phyloP scores from a whole-genome alignment of 1,284 basidiomycete genomes.

The Coriolopsis trogii region DNA sequence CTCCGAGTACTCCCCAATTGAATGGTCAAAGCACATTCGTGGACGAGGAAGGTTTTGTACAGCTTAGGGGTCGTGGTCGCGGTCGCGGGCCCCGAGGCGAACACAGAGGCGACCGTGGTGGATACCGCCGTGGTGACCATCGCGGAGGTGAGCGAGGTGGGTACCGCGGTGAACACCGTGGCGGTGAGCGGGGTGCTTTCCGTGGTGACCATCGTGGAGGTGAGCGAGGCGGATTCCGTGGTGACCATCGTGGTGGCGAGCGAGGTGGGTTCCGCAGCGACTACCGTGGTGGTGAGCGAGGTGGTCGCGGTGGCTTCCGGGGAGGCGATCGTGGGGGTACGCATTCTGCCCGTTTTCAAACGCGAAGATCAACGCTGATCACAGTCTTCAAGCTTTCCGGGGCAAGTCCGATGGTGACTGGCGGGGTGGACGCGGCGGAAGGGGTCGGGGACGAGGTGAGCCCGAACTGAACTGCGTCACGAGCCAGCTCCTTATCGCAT shows the following conservation, averaged over 20 bases:
- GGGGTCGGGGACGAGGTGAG: conserved; percentile 45
- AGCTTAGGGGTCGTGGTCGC: conserved; percentile 42
- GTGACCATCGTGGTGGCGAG: conserved; percentile 41
- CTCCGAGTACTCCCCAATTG: conserved; percentile 23
- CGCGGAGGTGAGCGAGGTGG: conserved; percentile 29
- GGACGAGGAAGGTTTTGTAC: conserved; percentile 69
- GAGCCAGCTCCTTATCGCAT: background rate
- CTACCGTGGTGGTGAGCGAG: background rate
- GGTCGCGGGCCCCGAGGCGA: conserved; percentile 30
- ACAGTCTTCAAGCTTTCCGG: conserved; percentile 36
- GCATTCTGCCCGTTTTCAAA: conserved; percentile 1
- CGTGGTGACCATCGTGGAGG: conserved; percentile 4
- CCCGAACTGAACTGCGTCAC: background rate
- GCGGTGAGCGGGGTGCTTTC: conserved; percentile 13
- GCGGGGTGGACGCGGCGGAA: conserved; percentile 45
- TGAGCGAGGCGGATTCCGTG: conserved; percentile 8
- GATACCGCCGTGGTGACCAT: conserved; percentile 33
- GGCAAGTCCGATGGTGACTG: conserved; percentile 41
- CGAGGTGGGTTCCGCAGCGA: conserved; percentile 18
- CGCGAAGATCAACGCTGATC: background rate
- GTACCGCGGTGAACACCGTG: too few species aligned
- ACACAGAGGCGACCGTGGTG: conserved; percentile 46
- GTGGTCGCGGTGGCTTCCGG: conserved; percentile 13
- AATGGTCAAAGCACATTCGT: conserved; percentile 22
- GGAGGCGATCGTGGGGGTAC: conserved; percentile 34